Base-by-base conservation (phyloP, 768 basidiomycete genomes). In the Boletus bicolor region DNA sequence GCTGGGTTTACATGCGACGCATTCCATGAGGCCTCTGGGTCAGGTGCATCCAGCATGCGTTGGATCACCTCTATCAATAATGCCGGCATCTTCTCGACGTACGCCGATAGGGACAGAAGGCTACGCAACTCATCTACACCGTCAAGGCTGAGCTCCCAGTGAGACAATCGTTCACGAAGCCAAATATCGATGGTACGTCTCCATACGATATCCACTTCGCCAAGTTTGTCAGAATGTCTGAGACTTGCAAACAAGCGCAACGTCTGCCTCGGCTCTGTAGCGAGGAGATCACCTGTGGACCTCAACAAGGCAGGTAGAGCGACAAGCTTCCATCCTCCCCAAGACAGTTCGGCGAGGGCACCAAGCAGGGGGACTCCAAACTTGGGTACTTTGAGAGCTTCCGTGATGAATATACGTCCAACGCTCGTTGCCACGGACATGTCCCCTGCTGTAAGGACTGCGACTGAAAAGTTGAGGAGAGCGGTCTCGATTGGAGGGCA, bases 321-420 rank as follows among this genome's bases (percentile, higher is more conserved):
- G 10, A 91, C 68, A 34, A 82, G 73, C 66, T 84, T 89, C 89
- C 89, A 92, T 3, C 89, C 91, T 19, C 82, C 82, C 87, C 89
- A 93, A 0, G 76, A 77, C 5, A 85, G 70, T 46, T 86, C 84
- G 2, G 84, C 78, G 7, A 92, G 78, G 5, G 79, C 73, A 0
- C 85, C 84, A 30, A 82, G 78, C 5, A 92, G 70, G 32, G 78
- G 76, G 3, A 84, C 58, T 1, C 79, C 82, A 56, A 88, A 83
- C 7, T 51, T 56, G 37, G 68, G 68, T 2, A 55, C 45, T 39
- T 61, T 63, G 32, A 71, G 59, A 12, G 71, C 64, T 30, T 36
- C 71, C 39, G 49, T 4, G 21, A 72, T 57, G 53, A 89, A 79
- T 42, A 78, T 77, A 34, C 85, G 80, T 1, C 87, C 79, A 5